Percentiles rank a stretch among this genome's conserved stretches.
phyloP scores from a whole-genome alignment of 2,329 filamentous ascomycete genomes.

The Ampelomyces quisqualis region DNA sequence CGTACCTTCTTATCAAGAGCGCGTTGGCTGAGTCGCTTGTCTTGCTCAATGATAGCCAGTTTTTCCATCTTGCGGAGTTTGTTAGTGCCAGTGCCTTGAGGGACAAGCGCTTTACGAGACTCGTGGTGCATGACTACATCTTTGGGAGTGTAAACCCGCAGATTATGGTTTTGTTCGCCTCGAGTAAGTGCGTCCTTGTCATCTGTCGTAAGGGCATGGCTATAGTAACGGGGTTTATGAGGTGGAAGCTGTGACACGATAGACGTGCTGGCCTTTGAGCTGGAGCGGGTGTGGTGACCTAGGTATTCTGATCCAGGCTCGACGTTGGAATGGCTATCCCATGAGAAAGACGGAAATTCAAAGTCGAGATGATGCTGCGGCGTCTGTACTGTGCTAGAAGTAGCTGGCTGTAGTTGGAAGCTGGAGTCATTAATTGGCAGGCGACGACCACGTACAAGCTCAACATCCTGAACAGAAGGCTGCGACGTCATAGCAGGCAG shows the following conservation, averaged over 20 bases:
- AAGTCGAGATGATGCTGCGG: no score
- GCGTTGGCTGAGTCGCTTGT: constrained; percentile 11
- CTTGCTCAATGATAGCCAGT: constrained; percentile 11
- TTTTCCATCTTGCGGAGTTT: constrained; percentile 8
- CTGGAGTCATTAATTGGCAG: no score
- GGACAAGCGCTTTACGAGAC: constrained; percentile 12
- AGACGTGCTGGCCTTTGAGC: not conserved
- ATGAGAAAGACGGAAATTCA: no score
- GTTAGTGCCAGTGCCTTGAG: constrained; percentile 1
- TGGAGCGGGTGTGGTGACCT: not conserved
- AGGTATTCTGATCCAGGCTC: not conserved
- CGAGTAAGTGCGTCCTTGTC: constrained; percentile 18
- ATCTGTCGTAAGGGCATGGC: constrained; percentile 13
- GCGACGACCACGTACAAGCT: no score
- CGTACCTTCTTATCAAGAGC: constrained; percentile 12
- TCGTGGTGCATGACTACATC: constrained; percentile 13
- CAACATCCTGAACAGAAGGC: no score
- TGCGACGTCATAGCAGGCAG: not conserved
- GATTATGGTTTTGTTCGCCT: constrained; percentile 24
- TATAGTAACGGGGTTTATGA: constrained; percentile 25
- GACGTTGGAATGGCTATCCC: no score
- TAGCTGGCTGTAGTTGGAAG: no score
- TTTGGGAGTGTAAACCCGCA: constrained; percentile 14
- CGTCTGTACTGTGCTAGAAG: no score
- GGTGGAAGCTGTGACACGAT: no score